Conservation (phyloP, 495 filamentous ascomycete species). For the Podospora sp. region DNA sequence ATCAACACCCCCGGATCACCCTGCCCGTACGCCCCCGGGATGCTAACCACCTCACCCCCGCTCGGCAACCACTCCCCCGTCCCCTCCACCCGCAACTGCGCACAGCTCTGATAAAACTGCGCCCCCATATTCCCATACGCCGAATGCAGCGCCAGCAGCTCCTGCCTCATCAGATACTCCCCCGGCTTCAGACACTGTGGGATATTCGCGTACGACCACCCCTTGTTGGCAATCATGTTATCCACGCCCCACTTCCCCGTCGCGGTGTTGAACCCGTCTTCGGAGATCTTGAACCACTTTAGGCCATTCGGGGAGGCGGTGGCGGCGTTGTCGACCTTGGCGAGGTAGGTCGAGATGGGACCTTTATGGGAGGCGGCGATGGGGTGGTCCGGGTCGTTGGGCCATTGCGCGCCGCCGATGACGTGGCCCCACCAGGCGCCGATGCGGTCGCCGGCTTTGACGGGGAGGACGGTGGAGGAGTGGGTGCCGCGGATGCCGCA, state of each 20-base stretch:
- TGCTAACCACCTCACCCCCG: conserved; percentile 11
- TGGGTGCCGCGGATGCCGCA: conserved; percentile 16
- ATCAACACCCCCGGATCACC: conserved; percentile 18
- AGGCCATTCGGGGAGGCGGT: neutral
- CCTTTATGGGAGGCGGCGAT: conserved; percentile 20
- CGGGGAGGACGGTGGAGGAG: conserved; percentile 7
- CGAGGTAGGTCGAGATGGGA: conserved; percentile 19
- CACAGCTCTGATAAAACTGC: conserved; percentile 24
- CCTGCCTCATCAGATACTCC: conserved; percentile 18
- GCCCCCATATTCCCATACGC: conserved; percentile 14
- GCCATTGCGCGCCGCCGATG: conserved; percentile 16
- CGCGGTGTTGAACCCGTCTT: conserved; percentile 6
- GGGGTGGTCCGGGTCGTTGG: conserved; percentile 16
- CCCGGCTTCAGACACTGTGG: conserved; percentile 12
- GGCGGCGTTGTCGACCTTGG: conserved; percentile 19
- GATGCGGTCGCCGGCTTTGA: conserved; percentile 21
- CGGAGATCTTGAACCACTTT: conserved; percentile 22
- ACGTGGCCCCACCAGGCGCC: conserved; percentile 21
- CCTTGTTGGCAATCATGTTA: conserved; percentile 25
- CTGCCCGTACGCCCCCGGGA: conserved; percentile 17
- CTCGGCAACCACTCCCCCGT: conserved; percentile 2
- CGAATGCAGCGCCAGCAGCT: conserved; percentile 22
- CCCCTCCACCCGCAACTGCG: conserved; percentile 14
- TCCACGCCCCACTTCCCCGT: conserved; percentile 21
- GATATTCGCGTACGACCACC: conserved; percentile 22